Evolutionary conservation across 345 rosid species (phyloP), one percentile per base, ranked within the genome.

Genomic region (Salix arbutifolia): DNA sequence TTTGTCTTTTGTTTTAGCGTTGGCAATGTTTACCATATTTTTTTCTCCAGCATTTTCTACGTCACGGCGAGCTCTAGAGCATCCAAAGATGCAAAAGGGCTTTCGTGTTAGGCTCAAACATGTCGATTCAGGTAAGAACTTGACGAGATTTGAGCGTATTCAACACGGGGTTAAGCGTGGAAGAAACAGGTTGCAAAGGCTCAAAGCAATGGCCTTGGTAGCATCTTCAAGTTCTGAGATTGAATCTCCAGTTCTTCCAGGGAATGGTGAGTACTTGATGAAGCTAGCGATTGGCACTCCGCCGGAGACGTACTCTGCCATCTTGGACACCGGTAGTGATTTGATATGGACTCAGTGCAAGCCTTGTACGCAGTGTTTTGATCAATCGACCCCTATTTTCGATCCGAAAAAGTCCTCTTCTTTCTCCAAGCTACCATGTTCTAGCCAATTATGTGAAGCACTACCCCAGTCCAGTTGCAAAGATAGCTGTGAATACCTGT

Each of bases 311-410:
- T 90, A 82, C 85, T 73, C 88, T 8, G 99, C 97, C 7, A 91
- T 95, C 31, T 44, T 95, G 78, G 98, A 95, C 71, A 91, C 99
- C 0, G 99, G 99, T 0, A 95, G 99, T 50, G 97, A 95, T 77
- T 82, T 95, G 53, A 91, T 95, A 52, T 95, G 99, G 99, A 95
- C 99, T 19, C 99, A 93, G 53, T 95, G 99, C 84, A 85, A 90
- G 84, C 99, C 97, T 4, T 95, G 99, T 28, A 70, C 72, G 0
- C 85, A 91, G 46, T 95, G 97, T 74, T 95, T 81, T 14, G 69
- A 85, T 42, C 99, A 95, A 77, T 86, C 97, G 0, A 87, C 91
- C 4, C 96, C 97, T 0, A 84, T 95, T 25, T 95, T 91, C 30
- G 91, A 96, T 73, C 99, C 99, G 0, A 69, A 64, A 67, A 87